These are phyloP conservation scores for Quercus tomentella DNA, from an alignment of 331 rosid species.

Conservation along the genomic window DNA sequence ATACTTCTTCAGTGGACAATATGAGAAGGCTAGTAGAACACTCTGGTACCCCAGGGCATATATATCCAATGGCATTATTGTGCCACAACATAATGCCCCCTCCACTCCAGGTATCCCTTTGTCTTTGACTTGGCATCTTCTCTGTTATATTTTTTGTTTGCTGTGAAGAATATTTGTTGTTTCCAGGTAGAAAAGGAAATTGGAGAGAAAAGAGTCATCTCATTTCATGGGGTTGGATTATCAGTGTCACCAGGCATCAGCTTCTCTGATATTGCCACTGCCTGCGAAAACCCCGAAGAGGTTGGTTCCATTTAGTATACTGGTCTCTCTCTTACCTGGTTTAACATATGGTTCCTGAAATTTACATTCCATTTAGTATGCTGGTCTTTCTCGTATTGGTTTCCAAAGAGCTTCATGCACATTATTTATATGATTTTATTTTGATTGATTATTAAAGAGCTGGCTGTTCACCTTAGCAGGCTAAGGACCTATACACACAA, in stretches of 20 bases:
- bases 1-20: slow-evolving; percentile 84
- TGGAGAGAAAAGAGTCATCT: slow-evolving; percentile 87
- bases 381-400: slow-evolving; percentile 10
- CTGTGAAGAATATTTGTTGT: slow-evolving; percentile 9
- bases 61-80: slow-evolving; percentile 80
- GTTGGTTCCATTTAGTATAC: slow-evolving; percentile 41
- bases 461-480: slow-evolving; percentile 46
- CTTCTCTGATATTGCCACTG: slow-evolving; percentile 45
- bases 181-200: slow-evolving; percentile 84
- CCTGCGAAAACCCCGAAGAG: slow-evolving; percentile 55
- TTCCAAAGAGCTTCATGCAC: slow-evolving; percentile 5
- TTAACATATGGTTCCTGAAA: slow-evolving; percentile 16
- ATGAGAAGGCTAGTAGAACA: slow-evolving; percentile 90
- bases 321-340: slow-evolving; percentile 8
- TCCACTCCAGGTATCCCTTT: slow-evolving; percentile 58
- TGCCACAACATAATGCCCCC: slow-evolving; percentile 98
- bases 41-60: slow-evolving; percentile 83
- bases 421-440: not conserved
- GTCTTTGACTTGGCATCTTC: slow-evolving; percentile 23
- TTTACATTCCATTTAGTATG: slow-evolving; percentile 14
- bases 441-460: slow-evolving; percentile 4
- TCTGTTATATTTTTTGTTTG: slow-evolving; percentile 9
- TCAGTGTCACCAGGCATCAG: slow-evolving; percentile 68
- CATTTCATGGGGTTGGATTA: slow-evolving; percentile 74
- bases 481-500: slow-evolving; percentile 59